Evolutionary conservation across 306 rosid genomes (phyloP).

Genomic region (Prunus salicina): DNA sequence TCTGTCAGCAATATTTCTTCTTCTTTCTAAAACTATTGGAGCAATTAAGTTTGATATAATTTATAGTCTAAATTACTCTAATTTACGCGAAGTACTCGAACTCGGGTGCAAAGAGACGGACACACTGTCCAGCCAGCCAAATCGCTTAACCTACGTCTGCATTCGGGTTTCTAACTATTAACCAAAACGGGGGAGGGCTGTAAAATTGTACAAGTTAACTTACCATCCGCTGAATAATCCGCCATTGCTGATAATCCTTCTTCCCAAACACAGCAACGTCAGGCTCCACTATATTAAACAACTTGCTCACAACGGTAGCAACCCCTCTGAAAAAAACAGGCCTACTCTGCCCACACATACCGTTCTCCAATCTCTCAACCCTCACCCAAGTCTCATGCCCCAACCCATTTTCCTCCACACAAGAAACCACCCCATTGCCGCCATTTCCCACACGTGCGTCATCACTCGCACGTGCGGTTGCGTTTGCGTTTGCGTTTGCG

Average conservation of each 20-base stretch:
- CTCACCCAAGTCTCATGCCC: constrained; percentile 89
- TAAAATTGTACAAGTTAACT: not conserved
- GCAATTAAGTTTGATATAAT: not conserved
- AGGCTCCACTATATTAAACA: constrained; percentile 88
- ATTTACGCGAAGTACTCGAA: too few relatives aligned
- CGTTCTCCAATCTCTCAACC: constrained; percentile 69
- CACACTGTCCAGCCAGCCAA: too few relatives aligned
- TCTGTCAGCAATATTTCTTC: not conserved
- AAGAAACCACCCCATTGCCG: constrained; percentile 36
- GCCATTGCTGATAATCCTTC: constrained; percentile 93
- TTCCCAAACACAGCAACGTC: constrained; percentile 89
- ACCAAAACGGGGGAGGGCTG: too few relatives aligned
- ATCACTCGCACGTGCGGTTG: not conserved
- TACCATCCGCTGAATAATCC: constrained; percentile 73
- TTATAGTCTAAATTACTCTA: too few relatives aligned
- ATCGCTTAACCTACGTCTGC: too few relatives aligned
- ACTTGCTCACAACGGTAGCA: constrained; percentile 73
- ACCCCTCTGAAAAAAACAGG: constrained; percentile 90
- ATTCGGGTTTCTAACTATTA: too few relatives aligned
- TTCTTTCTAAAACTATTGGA: not conserved
- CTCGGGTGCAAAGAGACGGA: too few relatives aligned
- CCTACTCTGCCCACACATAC: constrained; percentile 80
- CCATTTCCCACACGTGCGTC: not conserved
- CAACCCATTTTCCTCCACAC: constrained; percentile 53
- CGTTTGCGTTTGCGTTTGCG: not conserved